Evolutionary conservation across 2,329 filamentous ascomycete genomes (phyloP).

Genomic region (Cyphellophora europaea): DNA sequence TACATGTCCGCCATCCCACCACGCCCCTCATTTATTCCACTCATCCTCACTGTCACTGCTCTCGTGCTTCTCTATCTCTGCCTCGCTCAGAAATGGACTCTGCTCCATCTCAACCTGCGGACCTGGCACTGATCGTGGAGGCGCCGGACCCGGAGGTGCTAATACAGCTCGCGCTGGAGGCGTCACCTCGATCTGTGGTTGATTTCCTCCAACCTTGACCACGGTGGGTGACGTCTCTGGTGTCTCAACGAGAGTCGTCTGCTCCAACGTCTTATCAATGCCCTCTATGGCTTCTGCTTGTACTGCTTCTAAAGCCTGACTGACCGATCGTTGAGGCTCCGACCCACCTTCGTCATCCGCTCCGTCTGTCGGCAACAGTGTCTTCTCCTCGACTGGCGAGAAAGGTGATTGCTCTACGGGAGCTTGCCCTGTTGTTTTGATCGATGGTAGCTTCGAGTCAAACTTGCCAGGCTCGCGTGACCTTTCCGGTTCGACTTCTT

Average conservation of each 20-base stretch:
- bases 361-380: constrained; percentile 9
- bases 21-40: no score
- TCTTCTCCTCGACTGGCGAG: constrained; percentile 11
- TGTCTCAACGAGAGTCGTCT: constrained; percentile 6
- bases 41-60: constrained; percentile 1
- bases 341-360: constrained; percentile 2
- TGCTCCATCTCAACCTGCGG: constrained; percentile 15
- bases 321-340: constrained; percentile 7
- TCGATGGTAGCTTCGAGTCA: constrained; percentile 15
- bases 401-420: constrained; percentile 8
- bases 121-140: constrained; percentile 14
- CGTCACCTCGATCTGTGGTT: constrained; percentile 1
- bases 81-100: constrained; percentile 19
- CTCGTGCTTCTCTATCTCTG: constrained; percentile 11
- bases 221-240: neutral
- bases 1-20: no score
- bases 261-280: constrained; percentile 16
- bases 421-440: constrained; percentile 12
- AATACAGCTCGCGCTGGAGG: constrained; percentile 9
- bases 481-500: constrained; percentile 23
- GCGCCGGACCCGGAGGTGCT: constrained; percentile 15
- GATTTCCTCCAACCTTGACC: neutral
- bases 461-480: constrained; percentile 18
- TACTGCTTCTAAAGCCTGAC: constrained; percentile 14
- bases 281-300: constrained; percentile 15